phyloP scores from a whole-genome alignment of 352 stramenopile genomes.

The Phytopythium chamaehyphon region DNA sequence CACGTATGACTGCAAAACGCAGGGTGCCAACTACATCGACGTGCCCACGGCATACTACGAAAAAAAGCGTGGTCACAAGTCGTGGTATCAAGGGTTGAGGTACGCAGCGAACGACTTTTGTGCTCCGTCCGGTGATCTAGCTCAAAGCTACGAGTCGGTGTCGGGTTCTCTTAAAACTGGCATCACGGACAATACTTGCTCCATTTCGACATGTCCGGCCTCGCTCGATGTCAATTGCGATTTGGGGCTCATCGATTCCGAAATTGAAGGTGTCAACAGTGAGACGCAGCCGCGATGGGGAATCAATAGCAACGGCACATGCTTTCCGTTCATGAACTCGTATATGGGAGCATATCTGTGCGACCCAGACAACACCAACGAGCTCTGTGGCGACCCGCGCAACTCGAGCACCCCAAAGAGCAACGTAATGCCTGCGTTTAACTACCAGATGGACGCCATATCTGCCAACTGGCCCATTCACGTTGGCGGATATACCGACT shows the following conservation, averaged over 20 bases:
- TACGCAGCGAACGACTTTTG: slow-evolving; percentile 59
- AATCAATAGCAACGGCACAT: slow-evolving; percentile 55
- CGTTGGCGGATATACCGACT: slow-evolving; percentile 65
- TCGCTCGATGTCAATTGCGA: slow-evolving; percentile 49
- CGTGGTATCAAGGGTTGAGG: slow-evolving; percentile 55
- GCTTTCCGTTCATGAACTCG: slow-evolving; percentile 38
- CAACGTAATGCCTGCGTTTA: slow-evolving; percentile 40
- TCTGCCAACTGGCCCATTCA: slow-evolving; percentile 81
- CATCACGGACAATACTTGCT: slow-evolving; percentile 50
- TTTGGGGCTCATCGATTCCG: slow-evolving; percentile 33
- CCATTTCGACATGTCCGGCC: slow-evolving; percentile 33
- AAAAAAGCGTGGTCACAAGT: slow-evolving; percentile 36
- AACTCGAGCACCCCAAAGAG: slow-evolving; percentile 28
- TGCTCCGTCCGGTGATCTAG: slow-evolving; percentile 13
- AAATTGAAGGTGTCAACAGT: slow-evolving; percentile 12
- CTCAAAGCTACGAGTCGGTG: slow-evolving; percentile 46
- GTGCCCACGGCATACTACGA: slow-evolving; percentile 36
- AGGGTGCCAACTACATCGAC: slow-evolving; percentile 35
- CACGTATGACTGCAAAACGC: slow-evolving; percentile 26
- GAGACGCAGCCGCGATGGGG: slow-evolving; percentile 41
- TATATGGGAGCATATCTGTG: slow-evolving; percentile 45
- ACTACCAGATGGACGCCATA: slow-evolving; percentile 47
- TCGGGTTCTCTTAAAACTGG: slow-evolving; percentile 35
- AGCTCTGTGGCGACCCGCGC: slow-evolving; percentile 40
- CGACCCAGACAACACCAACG: slow-evolving; percentile 39